Evolutionary conservation across 2,329 filamentous ascomycete genomes (phyloP).

Genomic region (Arthroderma sp.): DNA sequence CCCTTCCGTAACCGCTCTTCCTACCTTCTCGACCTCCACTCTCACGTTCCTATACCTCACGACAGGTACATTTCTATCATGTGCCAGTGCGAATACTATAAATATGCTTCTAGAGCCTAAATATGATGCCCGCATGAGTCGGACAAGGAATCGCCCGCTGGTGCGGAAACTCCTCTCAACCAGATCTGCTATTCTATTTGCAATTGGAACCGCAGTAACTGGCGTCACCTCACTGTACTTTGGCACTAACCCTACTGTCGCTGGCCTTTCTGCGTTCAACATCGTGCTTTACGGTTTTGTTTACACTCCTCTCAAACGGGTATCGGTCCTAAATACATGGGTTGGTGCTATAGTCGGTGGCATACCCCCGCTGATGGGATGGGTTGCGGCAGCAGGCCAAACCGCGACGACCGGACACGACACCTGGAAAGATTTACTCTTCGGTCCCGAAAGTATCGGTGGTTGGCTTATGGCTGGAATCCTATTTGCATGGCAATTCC

Average conservation of each 20-base stretch:
- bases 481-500: slow-evolving; percentile 93
- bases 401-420: slow-evolving; percentile 58
- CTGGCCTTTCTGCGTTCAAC: slow-evolving; percentile 70
- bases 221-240: slow-evolving; percentile 67
- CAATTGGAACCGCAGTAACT: slow-evolving; percentile 53
- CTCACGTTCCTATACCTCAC: slow-evolving; percentile 88
- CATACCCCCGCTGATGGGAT: slow-evolving; percentile 94
- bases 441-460: slow-evolving; percentile 56
- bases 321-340: slow-evolving; percentile 87
- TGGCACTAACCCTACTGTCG: slow-evolving; percentile 87
- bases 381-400: slow-evolving; percentile 87
- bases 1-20: slow-evolving; percentile 45
- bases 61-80: slow-evolving; percentile 72
- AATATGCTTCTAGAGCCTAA: slow-evolving; percentile 95
- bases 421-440: slow-evolving; percentile 64
- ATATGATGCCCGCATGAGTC: slow-evolving; percentile 82
- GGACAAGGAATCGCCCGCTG: slow-evolving; percentile 82
- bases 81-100: slow-evolving; percentile 81
- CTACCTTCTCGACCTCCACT: slow-evolving; percentile 59
- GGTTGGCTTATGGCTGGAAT: slow-evolving; percentile 80
- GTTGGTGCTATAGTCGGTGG: slow-evolving; percentile 82
- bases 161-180: slow-evolving; percentile 66
- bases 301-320: slow-evolving; percentile 84
- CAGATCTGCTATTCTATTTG: slow-evolving; percentile 63
- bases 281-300: slow-evolving; percentile 80